Base-by-base conservation (phyloP, 176 grass and related monocot species). In the Hyparrhenia diplandra region DNA sequence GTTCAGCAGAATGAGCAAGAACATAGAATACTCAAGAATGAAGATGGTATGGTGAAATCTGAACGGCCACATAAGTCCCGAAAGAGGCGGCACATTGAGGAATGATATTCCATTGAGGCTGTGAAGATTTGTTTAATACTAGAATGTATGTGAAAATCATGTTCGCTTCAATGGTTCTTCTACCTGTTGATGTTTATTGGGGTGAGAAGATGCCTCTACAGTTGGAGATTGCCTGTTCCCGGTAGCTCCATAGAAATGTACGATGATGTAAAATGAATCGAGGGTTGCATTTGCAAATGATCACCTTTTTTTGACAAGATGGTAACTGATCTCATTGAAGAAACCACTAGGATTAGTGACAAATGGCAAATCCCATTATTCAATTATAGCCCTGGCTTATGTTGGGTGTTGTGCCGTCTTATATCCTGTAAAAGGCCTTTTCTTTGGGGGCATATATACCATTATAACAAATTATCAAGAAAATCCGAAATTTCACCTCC, bases 31-130 rank as follows among this genome's bases (percentile, higher is more conserved):
- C 24, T 51, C 13, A 42, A 82, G 45, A 36, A 75, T 52, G 65
- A 71, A 81, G 43, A 46, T 18, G 6, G 54, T 2, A 4, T 46
- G 21, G 51, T 70, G 45, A 76, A 76, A 71, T 82, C 68, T 62
- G 86, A 78, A 64, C 55, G 47, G 52, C 55, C 64, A 47, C 75
- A 25, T 64, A 94, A 94, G 79, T 86, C 60, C 25, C 35, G 21
- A 29, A 94, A 84, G 75, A 82, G 73, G 64, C 63, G 45, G 64
- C 63, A 31, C 60, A 31, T 61, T 46, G 80, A 85, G 54, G 41
- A 87, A 60, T 63, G 76, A 82, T 67, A 57, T 16, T 66, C 24
- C 64, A 58, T 47, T 76, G 52, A 71, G 20, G 37, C 21, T 37
- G 74, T 10, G 64, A 70, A 76, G 10, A 14, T 40, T 68, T 36